Evolutionary conservation across 139 green algal species (phyloP).

Genomic region (Chlamydomonas applanata): DNA sequence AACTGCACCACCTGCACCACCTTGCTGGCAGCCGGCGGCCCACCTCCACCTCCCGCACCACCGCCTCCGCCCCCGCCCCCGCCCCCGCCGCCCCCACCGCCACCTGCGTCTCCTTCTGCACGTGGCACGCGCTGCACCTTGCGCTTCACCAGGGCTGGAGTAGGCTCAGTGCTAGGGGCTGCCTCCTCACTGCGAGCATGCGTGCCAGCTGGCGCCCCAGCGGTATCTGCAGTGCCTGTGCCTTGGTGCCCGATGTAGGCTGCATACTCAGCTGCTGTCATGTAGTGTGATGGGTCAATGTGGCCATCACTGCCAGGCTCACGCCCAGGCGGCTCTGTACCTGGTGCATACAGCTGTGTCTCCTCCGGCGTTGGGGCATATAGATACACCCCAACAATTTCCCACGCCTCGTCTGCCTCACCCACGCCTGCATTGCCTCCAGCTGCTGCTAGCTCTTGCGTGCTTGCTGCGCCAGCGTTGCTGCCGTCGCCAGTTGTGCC

Average conservation of each 20-base stretch:
- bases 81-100: not conserved
- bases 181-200: not conserved
- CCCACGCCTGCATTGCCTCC: not conserved
- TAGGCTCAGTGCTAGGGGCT: not conserved
- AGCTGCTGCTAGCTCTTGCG: not conserved
- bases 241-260: not conserved
- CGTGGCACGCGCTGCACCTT: not conserved
- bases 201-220: not conserved
- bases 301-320: not conserved
- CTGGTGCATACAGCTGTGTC: not conserved
- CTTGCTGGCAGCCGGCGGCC: constrained; percentile 10
- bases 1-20: constrained; percentile 45
- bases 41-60: constrained; percentile 6
- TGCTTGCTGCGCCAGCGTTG: not conserved
- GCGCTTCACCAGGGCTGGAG: not conserved
- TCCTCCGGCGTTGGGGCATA: not conserved
- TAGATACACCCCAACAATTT: too few species aligned
- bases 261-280: constrained; percentile 11
- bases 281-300: constrained; percentile 1
- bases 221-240: not conserved
- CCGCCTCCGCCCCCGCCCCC: not conserved
- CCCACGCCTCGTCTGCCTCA: not conserved
- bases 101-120: not conserved
- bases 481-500: not conserved
- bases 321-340: not conserved